Conservation (phyloP, 2,329 filamentous ascomycete species). For the Ceratocystis albifundus region DNA sequence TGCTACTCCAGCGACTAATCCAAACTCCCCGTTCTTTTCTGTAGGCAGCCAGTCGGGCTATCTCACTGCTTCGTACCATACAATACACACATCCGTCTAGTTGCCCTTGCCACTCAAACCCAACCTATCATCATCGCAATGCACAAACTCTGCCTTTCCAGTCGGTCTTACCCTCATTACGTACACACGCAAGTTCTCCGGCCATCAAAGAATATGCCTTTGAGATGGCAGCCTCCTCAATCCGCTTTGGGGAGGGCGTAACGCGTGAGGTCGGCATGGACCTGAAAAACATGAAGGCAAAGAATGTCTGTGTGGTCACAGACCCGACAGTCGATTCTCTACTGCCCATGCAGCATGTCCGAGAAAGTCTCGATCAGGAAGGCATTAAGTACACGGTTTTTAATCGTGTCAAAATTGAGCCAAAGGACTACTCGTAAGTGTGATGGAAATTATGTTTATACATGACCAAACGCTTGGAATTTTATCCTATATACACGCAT, state of each 20-base stretch:
- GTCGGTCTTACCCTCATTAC: not conserved
- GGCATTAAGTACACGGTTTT: slow-evolving; percentile 73
- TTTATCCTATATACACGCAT: not conserved
- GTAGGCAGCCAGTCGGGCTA: slow-evolving; percentile 51
- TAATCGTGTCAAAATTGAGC: slow-evolving; percentile 71
- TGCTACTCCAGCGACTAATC: not conserved
- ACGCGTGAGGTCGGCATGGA: slow-evolving; percentile 98
- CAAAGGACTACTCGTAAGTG: slow-evolving; percentile 74
- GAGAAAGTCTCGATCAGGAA: slow-evolving; percentile 66
- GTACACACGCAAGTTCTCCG: slow-evolving; percentile 55
- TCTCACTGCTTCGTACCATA: slow-evolving; percentile 71
- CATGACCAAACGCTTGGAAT: not conserved
- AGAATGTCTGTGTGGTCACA: slow-evolving; percentile 84
- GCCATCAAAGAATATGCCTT: slow-evolving; percentile 79
- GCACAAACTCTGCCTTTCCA: slow-evolving; percentile 29
- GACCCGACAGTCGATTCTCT: slow-evolving; percentile 71
- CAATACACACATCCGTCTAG: slow-evolving; percentile 78
- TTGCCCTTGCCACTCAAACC: slow-evolving; percentile 89
- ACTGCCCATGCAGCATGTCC: slow-evolving; percentile 79
- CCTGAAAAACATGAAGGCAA: slow-evolving; percentile 77
- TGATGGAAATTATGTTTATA: slow-evolving; percentile 28
- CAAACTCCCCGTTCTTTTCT: slow-evolving; percentile 4
- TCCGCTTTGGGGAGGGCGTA: slow-evolving; percentile 83
- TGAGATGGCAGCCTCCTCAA: slow-evolving; percentile 92
- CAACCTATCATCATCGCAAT: slow-evolving; percentile 57